Conservation (phyloP, 805 yeast genomes). For the Maudiozyma pseudohumilis region DNA sequence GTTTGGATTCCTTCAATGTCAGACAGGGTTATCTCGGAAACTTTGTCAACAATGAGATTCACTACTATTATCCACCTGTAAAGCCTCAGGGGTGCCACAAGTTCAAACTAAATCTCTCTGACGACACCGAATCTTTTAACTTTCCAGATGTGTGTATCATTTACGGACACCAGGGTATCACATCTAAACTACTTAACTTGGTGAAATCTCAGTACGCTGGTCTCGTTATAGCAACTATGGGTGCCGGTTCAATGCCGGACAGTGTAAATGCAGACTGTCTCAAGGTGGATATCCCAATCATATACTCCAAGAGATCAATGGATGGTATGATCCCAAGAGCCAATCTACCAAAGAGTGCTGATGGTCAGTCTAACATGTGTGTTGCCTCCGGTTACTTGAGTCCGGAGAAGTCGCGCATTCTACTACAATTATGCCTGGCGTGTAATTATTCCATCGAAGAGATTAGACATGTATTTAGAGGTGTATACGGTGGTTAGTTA, state of each 20-base stretch:
- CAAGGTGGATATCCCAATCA: conserved; percentile 40
- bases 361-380: conserved; percentile 30
- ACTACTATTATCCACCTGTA: conserved; percentile 53
- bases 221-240: conserved; percentile 57
- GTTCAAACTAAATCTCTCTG: conserved; percentile 31
- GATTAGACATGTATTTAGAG: conserved; percentile 38
- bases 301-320: conserved; percentile 57
- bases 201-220: conserved; percentile 43
- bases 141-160: conserved; percentile 40
- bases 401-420: conserved; percentile 53
- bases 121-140: conserved; percentile 5
- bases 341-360: conserved; percentile 31
- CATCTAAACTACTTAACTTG: conserved; percentile 37
- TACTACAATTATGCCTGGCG: conserved; percentile 46
- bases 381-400: conserved; percentile 57
- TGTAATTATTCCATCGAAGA: conserved; percentile 32
- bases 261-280: conserved; percentile 37
- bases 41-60: conserved; percentile 56
- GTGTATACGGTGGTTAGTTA: conserved; percentile 42
- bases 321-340: conserved; percentile 62
- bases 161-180: conserved; percentile 54
- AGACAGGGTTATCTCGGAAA: conserved; percentile 66
- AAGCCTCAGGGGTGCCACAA: conserved; percentile 43
- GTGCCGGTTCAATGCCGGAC: conserved; percentile 56
- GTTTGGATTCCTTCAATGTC: conserved; percentile 58